Percentiles rank a stretch among this genome's conserved stretches.
Conservation (phyloP, 2,329 filamentous ascomycete species). For the Graphilbum fragrans region DNA sequence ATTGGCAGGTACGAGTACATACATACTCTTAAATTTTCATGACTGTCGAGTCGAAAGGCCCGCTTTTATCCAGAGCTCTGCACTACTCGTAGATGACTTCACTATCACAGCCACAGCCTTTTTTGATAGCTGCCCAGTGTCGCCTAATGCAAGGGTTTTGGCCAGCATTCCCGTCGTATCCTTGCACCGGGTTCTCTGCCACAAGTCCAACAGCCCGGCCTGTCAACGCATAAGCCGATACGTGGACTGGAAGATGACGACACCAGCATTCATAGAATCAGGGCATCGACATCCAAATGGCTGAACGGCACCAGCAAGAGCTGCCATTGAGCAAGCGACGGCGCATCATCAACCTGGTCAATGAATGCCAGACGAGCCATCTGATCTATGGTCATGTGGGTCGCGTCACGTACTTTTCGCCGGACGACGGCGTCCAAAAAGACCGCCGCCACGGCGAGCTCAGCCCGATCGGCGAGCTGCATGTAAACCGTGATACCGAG, state of each 20-base stretch:
- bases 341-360: conserved; percentile 5
- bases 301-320: conserved; percentile 9
- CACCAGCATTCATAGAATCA: not conserved
- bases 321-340: not conserved
- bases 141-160: too few species aligned
- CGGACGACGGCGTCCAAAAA: conserved; percentile 9
- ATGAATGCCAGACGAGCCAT: conserved; percentile 27
- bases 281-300: conserved; percentile 11
- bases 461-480: conserved; percentile 3
- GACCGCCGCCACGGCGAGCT: not conserved
- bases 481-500: conserved; percentile 4
- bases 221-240: not conserved
- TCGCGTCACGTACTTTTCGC: conserved; percentile 28
- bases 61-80: too few species aligned
- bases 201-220: too few species aligned
- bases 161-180: too few species aligned
- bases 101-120: too few species aligned
- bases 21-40: too few species aligned
- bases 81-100: too few species aligned
- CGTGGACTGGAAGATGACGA: not conserved
- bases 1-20: too few species aligned
- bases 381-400: conserved; percentile 42
- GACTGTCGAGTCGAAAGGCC: too few species aligned
- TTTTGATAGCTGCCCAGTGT: too few species aligned
- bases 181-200: too few species aligned